Percentiles rank a stretch among this genome's conserved stretches.
Conservation (phyloP, 805 yeast genomes). For the Yarrowia keelungensis region DNA sequence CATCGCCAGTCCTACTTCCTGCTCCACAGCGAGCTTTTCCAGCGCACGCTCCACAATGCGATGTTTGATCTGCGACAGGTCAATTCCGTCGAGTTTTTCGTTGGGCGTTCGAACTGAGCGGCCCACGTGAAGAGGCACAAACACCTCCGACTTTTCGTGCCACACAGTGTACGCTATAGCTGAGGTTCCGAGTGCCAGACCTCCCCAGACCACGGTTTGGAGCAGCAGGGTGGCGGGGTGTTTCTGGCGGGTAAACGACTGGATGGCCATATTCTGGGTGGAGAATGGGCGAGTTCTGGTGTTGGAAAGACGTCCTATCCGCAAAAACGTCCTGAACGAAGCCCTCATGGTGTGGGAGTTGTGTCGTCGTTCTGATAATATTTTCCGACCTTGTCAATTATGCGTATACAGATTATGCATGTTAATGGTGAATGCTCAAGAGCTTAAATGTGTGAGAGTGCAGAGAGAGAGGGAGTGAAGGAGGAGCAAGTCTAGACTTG, state of each 20-base stretch:
- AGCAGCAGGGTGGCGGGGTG: slow-evolving; percentile 34
- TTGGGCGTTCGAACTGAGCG: slow-evolving; percentile 19
- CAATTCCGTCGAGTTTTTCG: slow-evolving; percentile 31
- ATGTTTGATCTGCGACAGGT: slow-evolving; percentile 27
- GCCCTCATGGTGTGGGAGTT: not conserved
- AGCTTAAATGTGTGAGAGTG: not conserved
- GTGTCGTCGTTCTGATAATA: not conserved
- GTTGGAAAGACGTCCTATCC: not conserved
- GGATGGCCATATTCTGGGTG: slow-evolving; percentile 9
- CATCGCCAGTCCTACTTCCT: slow-evolving; percentile 20
- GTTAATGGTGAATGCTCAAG: slow-evolving; percentile 2
- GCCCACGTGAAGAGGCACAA: slow-evolving; percentile 35
- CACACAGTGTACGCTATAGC: slow-evolving; percentile 20
- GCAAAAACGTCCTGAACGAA: too few relatives aligned
- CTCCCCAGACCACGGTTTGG: slow-evolving; percentile 21
- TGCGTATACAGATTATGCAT: slow-evolving; percentile 11
- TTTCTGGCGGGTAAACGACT: slow-evolving; percentile 27
- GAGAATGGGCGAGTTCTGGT: not conserved
- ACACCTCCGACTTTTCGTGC: slow-evolving; percentile 30
- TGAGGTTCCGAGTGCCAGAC: slow-evolving; percentile 6
- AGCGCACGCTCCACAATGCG: slow-evolving; percentile 28
- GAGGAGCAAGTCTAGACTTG: too few relatives aligned
- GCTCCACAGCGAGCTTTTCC: slow-evolving; percentile 35
- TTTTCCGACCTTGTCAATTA: not conserved
- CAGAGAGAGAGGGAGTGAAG: too few relatives aligned